phyloP scores from a whole-genome alignment of 2,329 filamentous ascomycete genomes.

The Chaetomium sp. region DNA sequence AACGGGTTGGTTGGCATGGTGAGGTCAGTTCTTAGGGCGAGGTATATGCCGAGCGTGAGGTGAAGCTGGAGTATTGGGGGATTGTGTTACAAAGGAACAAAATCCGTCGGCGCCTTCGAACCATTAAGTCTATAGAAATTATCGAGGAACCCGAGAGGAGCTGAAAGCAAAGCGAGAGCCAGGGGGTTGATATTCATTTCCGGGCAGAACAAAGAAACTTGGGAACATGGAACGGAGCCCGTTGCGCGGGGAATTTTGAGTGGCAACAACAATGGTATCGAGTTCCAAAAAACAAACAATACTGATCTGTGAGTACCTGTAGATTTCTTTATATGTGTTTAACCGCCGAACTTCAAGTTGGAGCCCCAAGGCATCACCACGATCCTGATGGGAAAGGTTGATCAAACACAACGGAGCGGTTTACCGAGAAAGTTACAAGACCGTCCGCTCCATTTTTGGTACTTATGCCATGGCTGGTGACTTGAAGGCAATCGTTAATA shows the following conservation, averaged over 20 bases:
- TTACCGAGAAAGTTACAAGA: neutral
- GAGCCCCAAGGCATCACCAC: neutral
- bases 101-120: too few species aligned
- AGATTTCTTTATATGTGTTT: neutral
- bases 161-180: neutral
- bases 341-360: too few species aligned
- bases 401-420: neutral
- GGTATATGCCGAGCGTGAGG: too few species aligned
- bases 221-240: neutral
- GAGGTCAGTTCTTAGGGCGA: too few species aligned
- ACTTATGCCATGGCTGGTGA: neutral
- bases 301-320: neutral
- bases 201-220: neutral
- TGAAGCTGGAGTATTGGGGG: too few species aligned
- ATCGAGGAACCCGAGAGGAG: neutral
- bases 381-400: neutral
- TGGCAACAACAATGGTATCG: too few species aligned
- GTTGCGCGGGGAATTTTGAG: too few species aligned
- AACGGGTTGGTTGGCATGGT: too few species aligned
- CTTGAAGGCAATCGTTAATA: neutral
- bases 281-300: too few species aligned
- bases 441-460: neutral
- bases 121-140: too few species aligned
- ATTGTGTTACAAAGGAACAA: too few species aligned
- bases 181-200: neutral